Evolutionary conservation across 2,329 filamentous ascomycete species (phyloP), one percentile per base, ranked within the genome.

Genomic region (Aspergillus brasiliensis): DNA sequence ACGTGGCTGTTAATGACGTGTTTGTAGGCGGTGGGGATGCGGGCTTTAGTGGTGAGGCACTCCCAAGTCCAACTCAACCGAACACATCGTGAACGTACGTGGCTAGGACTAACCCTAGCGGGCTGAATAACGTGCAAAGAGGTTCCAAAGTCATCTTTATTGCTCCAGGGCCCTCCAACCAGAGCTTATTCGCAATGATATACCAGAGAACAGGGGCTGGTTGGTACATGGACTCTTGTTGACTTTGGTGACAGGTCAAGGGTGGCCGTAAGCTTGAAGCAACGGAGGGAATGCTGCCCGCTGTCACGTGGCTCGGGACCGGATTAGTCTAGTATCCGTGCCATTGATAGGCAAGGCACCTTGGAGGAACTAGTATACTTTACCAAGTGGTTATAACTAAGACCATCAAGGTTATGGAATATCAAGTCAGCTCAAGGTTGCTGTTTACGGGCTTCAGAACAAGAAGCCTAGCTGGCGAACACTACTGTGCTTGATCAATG

Each of bases 161-260:
- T 42, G 25, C 10, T 19, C 21, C 25, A 34, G 15, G 5, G 21
- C 6, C 21, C n/a, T 34, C 17, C 27, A 21, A 5, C 6, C 21
- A 17, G 21, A 19, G 23, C 27, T 31, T 17, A 42, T 11, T 11
- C 13, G 17, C 48, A 34, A 51, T 21, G n/a, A 38, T 15, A 25
- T 19, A 44, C 34, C 38, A 15, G 44, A 19, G 34, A 23, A 44
- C 23, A 40, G 31, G 44, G 54, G 23, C 17, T 28, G 48, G 52
- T 55, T 19, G 57, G 34, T 27, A 54, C 34, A 61, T 28, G 34
- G 48, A 17, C 40, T 57, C 53, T 59, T 51, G 60, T 51, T 59
- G 55, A 59, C 31, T 56, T 59, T 55, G 49, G 59, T 60, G 56
- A 62, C 60, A 62, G 60, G 53, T 62, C 44, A 48, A 60, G 53